Evolutionary conservation across 257 asterid species (phyloP).

Genomic region (Mentha longifolia): DNA sequence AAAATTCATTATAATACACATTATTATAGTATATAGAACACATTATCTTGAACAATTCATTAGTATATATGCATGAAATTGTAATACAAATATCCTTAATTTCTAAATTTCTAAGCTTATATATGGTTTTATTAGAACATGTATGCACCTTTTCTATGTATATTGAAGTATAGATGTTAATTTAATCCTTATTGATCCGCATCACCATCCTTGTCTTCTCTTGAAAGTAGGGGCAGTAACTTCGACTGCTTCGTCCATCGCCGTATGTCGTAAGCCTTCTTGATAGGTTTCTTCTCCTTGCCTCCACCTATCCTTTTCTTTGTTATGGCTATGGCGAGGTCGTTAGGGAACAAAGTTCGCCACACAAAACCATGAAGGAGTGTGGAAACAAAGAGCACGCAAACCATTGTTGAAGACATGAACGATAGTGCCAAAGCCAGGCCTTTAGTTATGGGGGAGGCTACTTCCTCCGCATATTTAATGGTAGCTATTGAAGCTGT

Average conservation of each 20-base stretch:
- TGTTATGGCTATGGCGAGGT: constrained; percentile 90
- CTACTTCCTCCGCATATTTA: constrained; percentile 82
- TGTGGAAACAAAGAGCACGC: constrained; percentile 64
- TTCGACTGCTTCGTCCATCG: constrained; percentile 81
- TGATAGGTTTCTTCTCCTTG: no score
- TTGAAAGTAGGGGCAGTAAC: no score
- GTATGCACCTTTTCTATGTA: no score
- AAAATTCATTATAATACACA: no score
- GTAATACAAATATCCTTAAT: no score
- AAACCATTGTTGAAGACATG: constrained; percentile 86
- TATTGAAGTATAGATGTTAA: no score
- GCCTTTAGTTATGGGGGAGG: constrained; percentile 55
- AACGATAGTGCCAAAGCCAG: constrained; percentile 68
- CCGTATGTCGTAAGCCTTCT: constrained; percentile 55
- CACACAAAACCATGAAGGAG: constrained; percentile 83
- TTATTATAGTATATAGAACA: no score
- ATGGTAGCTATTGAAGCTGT: constrained; percentile 90
- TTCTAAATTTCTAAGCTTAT: no score
- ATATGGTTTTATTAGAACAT: no score
- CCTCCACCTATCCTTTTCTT: constrained; percentile 52
- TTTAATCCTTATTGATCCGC: constrained; percentile 36
- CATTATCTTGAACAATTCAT: no score
- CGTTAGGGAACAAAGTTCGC: constrained; percentile 84
- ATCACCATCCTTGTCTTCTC: no score
- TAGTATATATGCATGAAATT: no score